Percentiles rank a stretch among this genome's conserved stretches.
These are phyloP conservation scores for Euryodendron excelsum DNA, from an alignment of 148 eudicot species.

Conservation along the genomic window DNA sequence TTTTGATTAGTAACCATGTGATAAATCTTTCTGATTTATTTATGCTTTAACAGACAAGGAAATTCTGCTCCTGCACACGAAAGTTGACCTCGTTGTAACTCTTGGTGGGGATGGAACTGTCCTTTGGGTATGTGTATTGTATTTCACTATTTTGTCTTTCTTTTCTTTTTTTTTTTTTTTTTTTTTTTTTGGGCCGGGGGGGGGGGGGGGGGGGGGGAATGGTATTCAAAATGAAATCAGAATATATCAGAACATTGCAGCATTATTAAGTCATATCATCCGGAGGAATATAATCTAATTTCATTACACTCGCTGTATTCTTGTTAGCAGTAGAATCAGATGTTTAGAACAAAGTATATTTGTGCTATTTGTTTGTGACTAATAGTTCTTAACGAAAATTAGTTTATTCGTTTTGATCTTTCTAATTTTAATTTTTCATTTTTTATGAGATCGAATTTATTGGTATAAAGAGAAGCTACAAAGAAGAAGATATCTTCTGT, in stretches of 20 bases:
- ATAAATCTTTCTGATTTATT: neutral
- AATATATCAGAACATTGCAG: neutral
- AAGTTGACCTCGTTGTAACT: conserved; percentile 91
- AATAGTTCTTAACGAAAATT: neutral
- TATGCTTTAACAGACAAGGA: conserved; percentile 57
- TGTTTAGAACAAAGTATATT: neutral
- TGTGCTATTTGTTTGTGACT: neutral
- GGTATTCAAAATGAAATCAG: neutral
- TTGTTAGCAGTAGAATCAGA: neutral
- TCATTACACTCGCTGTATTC: neutral
- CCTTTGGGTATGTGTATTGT: conserved; percentile 74
- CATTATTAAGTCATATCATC: neutral
- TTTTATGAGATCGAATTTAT: neutral
- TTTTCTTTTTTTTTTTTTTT: too few relatives aligned
- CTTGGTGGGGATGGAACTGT: conserved; percentile 99
- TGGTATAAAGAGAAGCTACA: neutral
- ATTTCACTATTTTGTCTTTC: neutral
- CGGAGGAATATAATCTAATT: neutral
- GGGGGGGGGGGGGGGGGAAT: too few relatives aligned
- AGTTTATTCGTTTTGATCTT: neutral
- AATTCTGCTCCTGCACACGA: conserved; percentile 60
- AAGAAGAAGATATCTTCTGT: neutral
- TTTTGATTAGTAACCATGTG: conserved; percentile 1
- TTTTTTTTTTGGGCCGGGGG: too few relatives aligned
- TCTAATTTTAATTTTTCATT: neutral